Evolutionary conservation across 2,329 filamentous ascomycete genomes (phyloP).

Genomic region (Metarhizium robertsii): DNA sequence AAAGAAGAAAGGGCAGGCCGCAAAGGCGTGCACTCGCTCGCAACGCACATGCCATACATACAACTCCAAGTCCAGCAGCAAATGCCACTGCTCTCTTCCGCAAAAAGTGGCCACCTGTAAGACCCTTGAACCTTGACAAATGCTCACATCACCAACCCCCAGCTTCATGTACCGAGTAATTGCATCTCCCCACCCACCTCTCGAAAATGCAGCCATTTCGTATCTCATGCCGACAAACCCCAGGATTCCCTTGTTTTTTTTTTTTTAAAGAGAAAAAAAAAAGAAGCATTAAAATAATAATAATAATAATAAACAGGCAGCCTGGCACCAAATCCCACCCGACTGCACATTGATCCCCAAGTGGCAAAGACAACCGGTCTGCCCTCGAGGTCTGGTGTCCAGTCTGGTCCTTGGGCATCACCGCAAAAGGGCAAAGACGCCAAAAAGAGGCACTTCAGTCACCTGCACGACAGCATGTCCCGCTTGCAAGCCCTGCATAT

Average conservation of each 20-base stretch:
- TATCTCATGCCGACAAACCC: not conserved
- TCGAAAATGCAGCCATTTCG: not conserved
- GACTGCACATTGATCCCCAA: not conserved
- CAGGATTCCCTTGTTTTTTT: not conserved
- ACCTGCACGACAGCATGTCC: no score
- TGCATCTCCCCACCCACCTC: not conserved
- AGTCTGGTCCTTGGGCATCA: not conserved
- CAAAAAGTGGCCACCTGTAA: no score
- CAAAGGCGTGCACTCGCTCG: no score
- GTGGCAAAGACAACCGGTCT: no score
- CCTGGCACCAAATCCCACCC: not conserved
- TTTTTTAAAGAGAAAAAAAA: not conserved
- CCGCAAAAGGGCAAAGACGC: not conserved
- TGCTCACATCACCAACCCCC: not conserved
- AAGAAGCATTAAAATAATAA: not conserved
- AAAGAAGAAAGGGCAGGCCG: no score
- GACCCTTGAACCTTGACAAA: not conserved
- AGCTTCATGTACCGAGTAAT: not conserved
- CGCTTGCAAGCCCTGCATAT: not conserved
- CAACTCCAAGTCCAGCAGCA: no score
- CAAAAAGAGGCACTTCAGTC: no score
- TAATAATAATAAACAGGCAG: not conserved
- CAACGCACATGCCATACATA: no score
- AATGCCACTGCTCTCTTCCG: no score
- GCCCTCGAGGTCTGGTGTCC: no score